Base-by-base conservation (phyloP, 2,329 filamentous ascomycete species). In the Colletotrichum incanum region DNA sequence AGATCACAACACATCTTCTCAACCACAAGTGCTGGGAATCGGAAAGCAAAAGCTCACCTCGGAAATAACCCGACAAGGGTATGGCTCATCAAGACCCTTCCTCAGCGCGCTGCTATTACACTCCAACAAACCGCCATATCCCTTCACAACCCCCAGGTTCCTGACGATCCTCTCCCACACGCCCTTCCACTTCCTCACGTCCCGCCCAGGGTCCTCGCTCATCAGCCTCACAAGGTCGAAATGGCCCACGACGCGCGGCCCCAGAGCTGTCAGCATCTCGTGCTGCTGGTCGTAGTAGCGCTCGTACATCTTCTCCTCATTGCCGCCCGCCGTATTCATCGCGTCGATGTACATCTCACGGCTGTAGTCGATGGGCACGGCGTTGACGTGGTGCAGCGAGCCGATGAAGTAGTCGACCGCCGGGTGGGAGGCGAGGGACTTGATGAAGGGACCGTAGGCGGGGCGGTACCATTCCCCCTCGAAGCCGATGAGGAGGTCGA, bases 401-500 rank as follows among this genome's bases (percentile, higher is more conserved):
- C 96, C 96, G 79, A 99, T 88, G 84, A 98, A 98, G 83, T 97
- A 94, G 83, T 98, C 96, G 73, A 97, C 88, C 12, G 84, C 82
- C 49, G 94, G 88, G 73, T 89, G 86, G 8, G 86, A 79, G 28
- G 92, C 84, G 3, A 94, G 87, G 14, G 81, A 76, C 43, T 84
- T 78, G 71, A 97, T 91, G 58, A 93, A 83, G 2, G 84, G 74
- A 0, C 81, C 82, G 76, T 91, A 90, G 4, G 86, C 87, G 0
- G 92, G 87, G 8, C 95, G 92, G 80, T 98, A 96, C 91, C 94
- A 99, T 80, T 99, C 96, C 65, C 91, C 90, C 82, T 99, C 96
- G 80, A 98, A 98, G 56, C 94, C 96, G 79, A 99, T 91, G 54
- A 98, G 87, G 75, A 99, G 87, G 67, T 92, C 86, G 76, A 99